phyloP scores from a whole-genome alignment of 2,329 filamentous ascomycete genomes.

The Allantophomopsis cytisporea region DNA sequence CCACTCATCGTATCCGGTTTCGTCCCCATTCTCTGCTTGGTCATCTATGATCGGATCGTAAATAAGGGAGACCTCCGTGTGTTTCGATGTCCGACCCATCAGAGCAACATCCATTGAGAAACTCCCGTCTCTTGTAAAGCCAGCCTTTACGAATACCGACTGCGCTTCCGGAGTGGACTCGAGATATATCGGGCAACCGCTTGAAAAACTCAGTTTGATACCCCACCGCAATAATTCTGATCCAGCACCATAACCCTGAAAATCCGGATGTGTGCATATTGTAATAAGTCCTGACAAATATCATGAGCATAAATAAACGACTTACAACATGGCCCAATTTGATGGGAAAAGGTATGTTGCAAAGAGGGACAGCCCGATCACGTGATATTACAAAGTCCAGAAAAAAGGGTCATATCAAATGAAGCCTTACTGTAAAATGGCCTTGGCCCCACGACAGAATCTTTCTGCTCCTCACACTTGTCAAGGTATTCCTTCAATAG shows the following conservation, averaged over 20 bases:
- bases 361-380: too few species aligned
- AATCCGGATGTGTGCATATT: constrained; percentile 10
- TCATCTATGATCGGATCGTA: not conserved
- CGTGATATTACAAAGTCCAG: too few species aligned
- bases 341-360: too few species aligned
- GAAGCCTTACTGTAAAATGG: constrained; percentile 13
- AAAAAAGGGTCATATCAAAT: not conserved
- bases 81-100: too few species aligned
- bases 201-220: constrained; percentile 7
- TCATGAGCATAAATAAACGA: too few species aligned
- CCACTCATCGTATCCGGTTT: constrained; percentile 3
- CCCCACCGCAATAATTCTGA: constrained; percentile 13
- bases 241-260: constrained; percentile 11
- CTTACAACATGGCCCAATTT: too few species aligned
- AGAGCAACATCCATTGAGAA: too few species aligned
- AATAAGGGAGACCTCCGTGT: not conserved
- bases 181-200: constrained; percentile 8
- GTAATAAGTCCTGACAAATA: constrained; percentile 11
- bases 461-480: constrained; percentile 8
- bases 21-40: not conserved
- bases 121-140: too few species aligned
- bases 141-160: not conserved
- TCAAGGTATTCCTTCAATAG: constrained; percentile 9
- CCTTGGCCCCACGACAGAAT: constrained; percentile 4
- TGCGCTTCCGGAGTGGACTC: constrained; percentile 10